Conservation (phyloP, 176 grass and related monocot species). For the Avena insularis region DNA sequence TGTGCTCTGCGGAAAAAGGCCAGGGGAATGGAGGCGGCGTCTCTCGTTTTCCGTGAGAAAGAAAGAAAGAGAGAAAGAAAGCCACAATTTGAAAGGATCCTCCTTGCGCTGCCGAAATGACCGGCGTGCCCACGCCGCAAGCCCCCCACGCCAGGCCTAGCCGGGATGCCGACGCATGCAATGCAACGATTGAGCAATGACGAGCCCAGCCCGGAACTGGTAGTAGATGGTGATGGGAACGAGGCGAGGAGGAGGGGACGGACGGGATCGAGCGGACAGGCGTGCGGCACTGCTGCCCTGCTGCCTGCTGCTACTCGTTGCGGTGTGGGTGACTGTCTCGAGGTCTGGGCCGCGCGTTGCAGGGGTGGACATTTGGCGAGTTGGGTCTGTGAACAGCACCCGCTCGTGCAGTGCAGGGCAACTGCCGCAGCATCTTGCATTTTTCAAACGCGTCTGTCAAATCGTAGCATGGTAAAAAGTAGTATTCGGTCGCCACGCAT, state of each 20-base stretch:
- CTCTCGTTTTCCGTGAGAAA: conserved; percentile 57
- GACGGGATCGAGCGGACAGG: conserved; percentile 29
- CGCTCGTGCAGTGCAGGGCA: not conserved
- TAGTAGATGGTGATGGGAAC: not conserved
- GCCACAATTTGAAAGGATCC: conserved; percentile 70
- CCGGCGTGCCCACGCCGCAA: conserved; percentile 33
- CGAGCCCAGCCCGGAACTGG: not conserved
- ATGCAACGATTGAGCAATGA: conserved; percentile 41
- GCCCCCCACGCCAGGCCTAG: not conserved
- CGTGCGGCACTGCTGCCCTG: not conserved
- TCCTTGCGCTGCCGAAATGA: conserved; percentile 41
- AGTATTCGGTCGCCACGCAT: no score
- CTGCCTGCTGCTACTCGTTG: not conserved
- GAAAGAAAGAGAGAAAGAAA: conserved; percentile 39
- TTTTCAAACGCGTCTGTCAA: conserved; percentile 18
- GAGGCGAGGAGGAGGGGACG: conserved; percentile 1
- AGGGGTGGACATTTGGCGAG: conserved; percentile 28
- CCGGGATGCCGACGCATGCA: conserved; percentile 2
- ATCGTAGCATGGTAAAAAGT: not conserved
- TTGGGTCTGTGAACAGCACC: not conserved
- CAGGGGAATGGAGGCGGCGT: conserved; percentile 41
- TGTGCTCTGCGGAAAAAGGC: conserved; percentile 34
- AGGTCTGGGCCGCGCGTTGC: not conserved
- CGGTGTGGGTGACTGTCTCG: not conserved
- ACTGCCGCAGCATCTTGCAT: conserved; percentile 29